Percentiles rank a stretch among this genome's conserved stretches.
These are phyloP conservation scores for Fusarium nanum DNA, from an alignment of 2,329 filamentous ascomycete species.

Conservation along the genomic window DNA sequence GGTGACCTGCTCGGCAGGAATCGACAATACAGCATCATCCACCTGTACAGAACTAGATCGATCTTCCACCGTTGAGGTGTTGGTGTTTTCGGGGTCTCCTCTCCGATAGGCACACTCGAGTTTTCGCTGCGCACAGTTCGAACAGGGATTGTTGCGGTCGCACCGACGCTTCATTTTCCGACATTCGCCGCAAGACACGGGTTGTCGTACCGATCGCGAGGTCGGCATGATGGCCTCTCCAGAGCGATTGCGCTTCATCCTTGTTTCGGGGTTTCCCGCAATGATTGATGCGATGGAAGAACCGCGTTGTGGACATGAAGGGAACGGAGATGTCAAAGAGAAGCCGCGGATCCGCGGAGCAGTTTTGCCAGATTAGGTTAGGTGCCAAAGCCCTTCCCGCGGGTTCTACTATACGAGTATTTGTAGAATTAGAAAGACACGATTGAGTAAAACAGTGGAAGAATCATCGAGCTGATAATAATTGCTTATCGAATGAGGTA, in stretches of 20 bases:
- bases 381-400: neutral
- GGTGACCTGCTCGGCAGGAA: neutral
- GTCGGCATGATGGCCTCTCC: neutral
- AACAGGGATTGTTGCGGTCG: constrained; percentile 13
- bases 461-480: too few relatives aligned
- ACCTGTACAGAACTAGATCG: neutral
- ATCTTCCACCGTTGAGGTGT: too few relatives aligned
- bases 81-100: too few relatives aligned
- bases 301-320: neutral
- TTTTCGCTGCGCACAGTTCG: neutral
- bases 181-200: neutral
- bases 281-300: neutral
- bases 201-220: neutral
- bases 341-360: constrained; percentile 10
- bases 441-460: too few relatives aligned
- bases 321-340: neutral
- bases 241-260: neutral
- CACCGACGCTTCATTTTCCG: constrained; percentile 7
- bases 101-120: neutral
- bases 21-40: neutral
- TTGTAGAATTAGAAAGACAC: too few relatives aligned
- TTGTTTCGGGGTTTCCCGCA: neutral
- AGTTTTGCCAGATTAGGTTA: neutral
- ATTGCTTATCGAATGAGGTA: too few relatives aligned
- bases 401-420: too few relatives aligned